phyloP scores from a whole-genome alignment of 2,329 filamentous ascomycete genomes.

The Colletotrichum truncatum region DNA sequence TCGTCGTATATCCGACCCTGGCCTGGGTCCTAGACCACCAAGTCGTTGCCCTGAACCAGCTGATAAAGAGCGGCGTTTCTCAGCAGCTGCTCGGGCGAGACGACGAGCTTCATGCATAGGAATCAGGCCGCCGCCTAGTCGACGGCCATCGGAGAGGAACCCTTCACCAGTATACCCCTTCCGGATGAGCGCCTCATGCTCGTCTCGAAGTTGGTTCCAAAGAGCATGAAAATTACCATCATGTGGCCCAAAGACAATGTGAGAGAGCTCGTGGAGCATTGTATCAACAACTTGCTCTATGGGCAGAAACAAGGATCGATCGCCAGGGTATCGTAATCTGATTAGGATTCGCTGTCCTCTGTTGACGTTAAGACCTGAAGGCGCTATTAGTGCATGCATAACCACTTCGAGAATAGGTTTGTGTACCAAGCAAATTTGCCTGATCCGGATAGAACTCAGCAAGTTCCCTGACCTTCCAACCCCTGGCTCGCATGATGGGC shows the following conservation, averaged over 20 bases:
- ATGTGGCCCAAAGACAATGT: conserved; percentile 86
- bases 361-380: conserved; percentile 78
- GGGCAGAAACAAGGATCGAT: conserved; percentile 80
- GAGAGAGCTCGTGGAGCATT: conserved; percentile 93
- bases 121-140: conserved; percentile 74
- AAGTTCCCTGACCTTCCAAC: conserved; percentile 81
- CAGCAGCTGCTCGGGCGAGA: conserved; percentile 77
- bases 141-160: conserved; percentile 80
- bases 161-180: conserved; percentile 94
- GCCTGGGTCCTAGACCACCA: conserved; percentile 65
- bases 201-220: conserved; percentile 90
- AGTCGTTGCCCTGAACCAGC: conserved; percentile 76
- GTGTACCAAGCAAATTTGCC: conserved; percentile 73
- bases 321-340: conserved; percentile 79
- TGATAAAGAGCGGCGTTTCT: conserved; percentile 69
- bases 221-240: conserved; percentile 83
- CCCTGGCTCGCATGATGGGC: conserved; percentile 89
- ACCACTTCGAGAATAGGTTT: no score
- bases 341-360: conserved; percentile 82
- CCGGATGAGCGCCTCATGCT: conserved; percentile 77
- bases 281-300: conserved; percentile 87
- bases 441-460: conserved; percentile 87
- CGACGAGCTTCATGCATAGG: conserved; percentile 78
- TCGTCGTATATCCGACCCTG: conserved; percentile 74
- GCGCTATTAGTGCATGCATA: not conserved